Conservation (phyloP, 1,284 basidiomycete species). For the Sanguinoderma infundibulare region DNA sequence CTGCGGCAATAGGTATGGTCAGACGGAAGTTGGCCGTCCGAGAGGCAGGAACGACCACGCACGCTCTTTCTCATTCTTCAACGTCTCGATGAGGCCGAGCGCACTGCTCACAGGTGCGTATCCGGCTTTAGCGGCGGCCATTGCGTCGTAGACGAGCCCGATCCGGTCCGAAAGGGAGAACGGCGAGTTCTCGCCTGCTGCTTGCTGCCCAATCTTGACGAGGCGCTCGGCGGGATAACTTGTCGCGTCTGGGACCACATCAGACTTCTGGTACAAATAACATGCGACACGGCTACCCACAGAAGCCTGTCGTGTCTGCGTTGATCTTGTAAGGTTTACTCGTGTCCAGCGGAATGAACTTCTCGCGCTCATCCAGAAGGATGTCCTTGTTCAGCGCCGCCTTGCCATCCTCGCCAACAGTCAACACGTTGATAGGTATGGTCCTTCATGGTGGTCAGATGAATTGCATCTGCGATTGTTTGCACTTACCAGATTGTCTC, state of each 20-base stretch:
- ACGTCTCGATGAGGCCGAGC: conserved; percentile 70
- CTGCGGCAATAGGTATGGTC: conserved; percentile 39
- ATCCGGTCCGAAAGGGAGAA: conserved; percentile 89
- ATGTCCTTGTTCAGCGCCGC: conserved; percentile 64
- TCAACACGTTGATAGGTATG: conserved; percentile 82
- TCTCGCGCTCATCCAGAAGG: conserved; percentile 76
- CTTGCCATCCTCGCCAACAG: conserved; percentile 63
- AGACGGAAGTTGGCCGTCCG: too few relatives aligned
- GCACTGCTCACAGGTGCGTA: conserved; percentile 79
- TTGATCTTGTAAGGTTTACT: conserved; percentile 87
- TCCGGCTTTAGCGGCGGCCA: conserved; percentile 83
- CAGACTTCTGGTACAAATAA: not conserved
- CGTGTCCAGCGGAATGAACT: conserved; percentile 70
- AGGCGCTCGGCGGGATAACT: conserved; percentile 86
- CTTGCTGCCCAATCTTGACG: conserved; percentile 79
- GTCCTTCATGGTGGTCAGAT: conserved; percentile 49
- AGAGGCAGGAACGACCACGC: conserved; percentile 35
- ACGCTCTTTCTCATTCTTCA: conserved; percentile 81
- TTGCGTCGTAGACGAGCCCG: conserved; percentile 83
- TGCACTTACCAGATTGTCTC: conserved; percentile 81
- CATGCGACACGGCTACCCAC: conserved; percentile 48
- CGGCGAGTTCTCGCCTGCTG: conserved; percentile 63
- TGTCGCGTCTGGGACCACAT: conserved; percentile 69
- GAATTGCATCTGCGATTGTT: not conserved
- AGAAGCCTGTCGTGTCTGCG: conserved; percentile 88